Evolutionary conservation across 257 asterid genomes (phyloP).

Genomic region (Plantago major): DNA sequence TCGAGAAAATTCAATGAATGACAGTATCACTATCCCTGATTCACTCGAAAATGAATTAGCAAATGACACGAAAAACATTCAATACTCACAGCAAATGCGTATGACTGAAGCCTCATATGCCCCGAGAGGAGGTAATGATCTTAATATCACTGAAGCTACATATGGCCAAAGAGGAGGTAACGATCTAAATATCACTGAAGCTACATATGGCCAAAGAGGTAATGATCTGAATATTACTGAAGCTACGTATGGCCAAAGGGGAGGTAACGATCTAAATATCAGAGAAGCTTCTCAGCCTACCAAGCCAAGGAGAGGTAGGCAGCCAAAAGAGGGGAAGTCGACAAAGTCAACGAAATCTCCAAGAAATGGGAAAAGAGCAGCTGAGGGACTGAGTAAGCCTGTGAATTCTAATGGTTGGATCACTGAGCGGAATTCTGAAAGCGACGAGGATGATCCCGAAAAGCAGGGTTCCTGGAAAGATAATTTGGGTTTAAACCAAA

Average conservation of each 20-base stretch:
- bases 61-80: conserved; percentile 43
- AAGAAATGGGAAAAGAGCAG: conserved; percentile 42
- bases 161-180: too few relatives aligned
- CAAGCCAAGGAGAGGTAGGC: conserved; percentile 55
- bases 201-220: background rate
- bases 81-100: conserved; percentile 44
- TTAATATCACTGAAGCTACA: too few relatives aligned
- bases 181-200: background rate
- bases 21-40: conserved; percentile 35
- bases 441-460: conserved; percentile 51
- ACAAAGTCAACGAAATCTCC: conserved; percentile 42
- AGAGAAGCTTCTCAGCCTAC: conserved; percentile 44
- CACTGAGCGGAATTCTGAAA: conserved; percentile 33
- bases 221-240: too few relatives aligned
- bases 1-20: conserved; percentile 52
- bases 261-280: conserved; percentile 22
- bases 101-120: conserved; percentile 24
- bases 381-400: conserved; percentile 45
- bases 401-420: conserved; percentile 37
- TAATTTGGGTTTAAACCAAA: conserved; percentile 65
- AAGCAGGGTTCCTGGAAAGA: conserved; percentile 71
- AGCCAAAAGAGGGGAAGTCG: conserved; percentile 41
- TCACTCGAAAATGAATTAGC: conserved; percentile 40
- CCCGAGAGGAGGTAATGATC: too few relatives aligned
- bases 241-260: conserved; percentile 40